Evolutionary conservation across 2,329 filamentous ascomycete species (phyloP), one percentile per base, ranked within the genome.

Genomic region (Ceratocystis destructans): DNA sequence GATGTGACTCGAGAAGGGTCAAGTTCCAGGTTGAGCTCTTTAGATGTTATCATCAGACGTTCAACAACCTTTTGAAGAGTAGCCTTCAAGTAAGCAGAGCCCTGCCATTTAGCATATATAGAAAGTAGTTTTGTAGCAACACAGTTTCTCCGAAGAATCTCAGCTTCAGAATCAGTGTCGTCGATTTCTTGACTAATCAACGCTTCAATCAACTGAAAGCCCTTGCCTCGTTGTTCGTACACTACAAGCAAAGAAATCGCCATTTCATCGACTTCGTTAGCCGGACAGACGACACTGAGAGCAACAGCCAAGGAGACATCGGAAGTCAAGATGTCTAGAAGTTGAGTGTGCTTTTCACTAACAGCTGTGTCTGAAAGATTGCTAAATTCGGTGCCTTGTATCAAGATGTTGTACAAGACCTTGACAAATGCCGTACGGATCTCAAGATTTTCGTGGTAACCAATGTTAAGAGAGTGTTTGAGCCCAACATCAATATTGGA

Each of bases 41-140:
- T 83, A 0, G 85, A 85, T 1, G 85, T 86, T 41, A 85, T 72
- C 77, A 88, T 85, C 53, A 88, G 76, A 62, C 85, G 78, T 72
- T 87, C 84, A 1, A 88, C 74, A 1, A 88, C 84, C 70, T 86
- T 86, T 70, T 87, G 84, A 8, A 88, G 76, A 1, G 86, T 88
- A 15, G 78, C 77, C 70, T 82, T 83, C 45, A 88, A 78, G 71
- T 88, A 88, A 3, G 78, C 73, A 17, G 80, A 76, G 12, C 86
- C 86, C 74, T 87, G 88, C 86, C 86, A 88, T 71, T 86, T 88
- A 4, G 85, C 85, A 70, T 87, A 88, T 6, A 87, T 79, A 0
- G 86, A 87, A 1, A 88, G 78, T 80, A 88, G 86, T 72, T 88
- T 88, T 1, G 86, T 88, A n/a, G 84, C 83, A 1, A 88, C 85